Evolutionary conservation across 805 yeast species (phyloP).

Genomic region (Candida gorgasii): DNA sequence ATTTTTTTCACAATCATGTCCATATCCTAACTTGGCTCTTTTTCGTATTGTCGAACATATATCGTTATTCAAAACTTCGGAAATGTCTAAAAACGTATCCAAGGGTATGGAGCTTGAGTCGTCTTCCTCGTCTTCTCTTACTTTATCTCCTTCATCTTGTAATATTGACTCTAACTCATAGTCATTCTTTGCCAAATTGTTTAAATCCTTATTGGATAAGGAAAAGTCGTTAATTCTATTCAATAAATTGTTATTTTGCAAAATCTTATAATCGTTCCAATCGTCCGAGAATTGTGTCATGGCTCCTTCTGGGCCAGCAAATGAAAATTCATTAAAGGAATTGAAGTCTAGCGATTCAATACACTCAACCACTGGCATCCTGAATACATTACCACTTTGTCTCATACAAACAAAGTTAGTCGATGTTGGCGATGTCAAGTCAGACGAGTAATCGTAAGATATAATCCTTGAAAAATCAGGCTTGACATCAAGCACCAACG

Average conservation of each 20-base stretch:
- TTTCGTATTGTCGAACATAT: constrained; percentile 69
- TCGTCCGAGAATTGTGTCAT: constrained; percentile 44
- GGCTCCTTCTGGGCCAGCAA: constrained; percentile 61
- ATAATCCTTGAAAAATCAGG: constrained; percentile 81
- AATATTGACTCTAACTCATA: constrained; percentile 12
- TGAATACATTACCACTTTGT: constrained; percentile 83
- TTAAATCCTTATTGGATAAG: constrained; percentile 12
- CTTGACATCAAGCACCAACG: constrained; percentile 70
- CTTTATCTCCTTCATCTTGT: constrained; percentile 17
- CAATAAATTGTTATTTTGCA: constrained; percentile 11
- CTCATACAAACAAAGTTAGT: constrained; percentile 82
- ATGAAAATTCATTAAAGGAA: constrained; percentile 63
- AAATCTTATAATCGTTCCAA: constrained; percentile 9
- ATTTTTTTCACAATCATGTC: constrained; percentile 65
- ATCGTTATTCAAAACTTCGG: constrained; percentile 63
- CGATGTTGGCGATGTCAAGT: constrained; percentile 46
- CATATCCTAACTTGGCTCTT: constrained; percentile 74
- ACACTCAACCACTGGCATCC: constrained; percentile 72
- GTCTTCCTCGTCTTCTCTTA: constrained; percentile 24
- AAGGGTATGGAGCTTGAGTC: constrained; percentile 24
- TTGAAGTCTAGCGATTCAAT: constrained; percentile 64
- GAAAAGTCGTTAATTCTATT: constrained; percentile 15
- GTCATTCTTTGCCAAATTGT: constrained; percentile 6
- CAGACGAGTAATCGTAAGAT: constrained; percentile 81
- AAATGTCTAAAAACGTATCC: constrained; percentile 30